Base-by-base conservation (phyloP, 2,329 filamentous ascomycete species). In the Coleophoma crateriformis region DNA sequence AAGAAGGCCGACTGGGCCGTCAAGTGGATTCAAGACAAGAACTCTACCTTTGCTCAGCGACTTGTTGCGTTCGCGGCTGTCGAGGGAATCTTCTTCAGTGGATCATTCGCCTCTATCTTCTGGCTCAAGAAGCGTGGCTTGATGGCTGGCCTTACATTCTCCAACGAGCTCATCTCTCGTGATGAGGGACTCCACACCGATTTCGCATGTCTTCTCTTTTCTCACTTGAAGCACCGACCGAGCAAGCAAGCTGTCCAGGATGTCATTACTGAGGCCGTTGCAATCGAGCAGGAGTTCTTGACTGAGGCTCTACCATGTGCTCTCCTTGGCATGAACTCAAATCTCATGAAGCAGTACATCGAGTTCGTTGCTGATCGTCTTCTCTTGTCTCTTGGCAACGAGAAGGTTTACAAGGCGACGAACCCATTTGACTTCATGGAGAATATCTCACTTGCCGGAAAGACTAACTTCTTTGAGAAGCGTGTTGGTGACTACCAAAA, bases 391-490 rank as follows among this genome's bases (percentile, higher is more conserved):
- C 87, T 99, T 43, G 94, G 94, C 65, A 96, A 96, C 72, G 81
- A 88, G 63, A 97, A 96, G 80, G 79, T 88, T 64, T 99, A 95
- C 83, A 88, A 94, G 67, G 78, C 87, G 22, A 82, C 85, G 69
- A 99, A 99, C 77, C 94, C 94, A 68, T 99, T 99, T 70, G 94
- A 99, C 79, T 99, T 99, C 73, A 99, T 99, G 94, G 94, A 99
- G 81, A 96, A 96, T 75, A 99, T 99, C 72, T 97, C 94, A 19
- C 82, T 99, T 11, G 89, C 90, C 47, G 94, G 94, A 73, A 99
- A 99, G 88, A 99, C 94, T 70, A 99, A 99, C 84, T 99, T 99
- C 83, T 99, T 99, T 70, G 94, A 99, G 87, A 99, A 99, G 88
- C 90, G 94, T 63, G 94, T 99, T 50, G 94, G 87, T 69, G 94